Evolutionary conservation across 495 filamentous ascomycete genomes (phyloP).

Genomic region (Hypoxylon lienhwacheense): DNA sequence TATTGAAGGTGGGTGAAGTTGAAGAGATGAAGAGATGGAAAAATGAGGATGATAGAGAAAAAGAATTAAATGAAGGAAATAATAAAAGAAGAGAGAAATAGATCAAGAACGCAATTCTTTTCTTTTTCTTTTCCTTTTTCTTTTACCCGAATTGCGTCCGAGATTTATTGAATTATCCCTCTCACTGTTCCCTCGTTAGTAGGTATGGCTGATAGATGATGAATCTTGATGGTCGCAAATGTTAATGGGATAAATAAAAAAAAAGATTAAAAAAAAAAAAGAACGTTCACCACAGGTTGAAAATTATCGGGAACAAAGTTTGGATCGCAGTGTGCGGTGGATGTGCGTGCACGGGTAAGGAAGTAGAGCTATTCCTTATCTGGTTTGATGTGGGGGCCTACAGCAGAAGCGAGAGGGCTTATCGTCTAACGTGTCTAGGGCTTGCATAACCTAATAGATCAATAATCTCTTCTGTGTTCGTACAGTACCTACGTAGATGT

Average conservation of each 20-base stretch:
- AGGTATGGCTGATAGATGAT: slow-evolving; percentile 39
- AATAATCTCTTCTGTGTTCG: no score
- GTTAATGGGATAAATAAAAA: no score
- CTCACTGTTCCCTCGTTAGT: slow-evolving; percentile 43
- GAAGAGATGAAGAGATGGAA: slow-evolving; percentile 33
- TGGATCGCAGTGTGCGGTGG: slow-evolving; percentile 30
- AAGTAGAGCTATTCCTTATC: slow-evolving; percentile 40
- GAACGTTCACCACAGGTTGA: slow-evolving; percentile 23
- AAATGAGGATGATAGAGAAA: slow-evolving; percentile 40
- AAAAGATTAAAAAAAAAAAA: no score
- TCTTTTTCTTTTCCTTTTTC: no score
- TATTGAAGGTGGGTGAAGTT: slow-evolving; percentile 30
- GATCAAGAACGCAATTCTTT: slow-evolving; percentile 38
- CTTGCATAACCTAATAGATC: slow-evolving; percentile 50
- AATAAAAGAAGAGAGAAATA: slow-evolving; percentile 35
- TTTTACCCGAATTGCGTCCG: slow-evolving; percentile 39
- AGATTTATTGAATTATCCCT: slow-evolving; percentile 36
- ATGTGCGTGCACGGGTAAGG: slow-evolving; percentile 39
- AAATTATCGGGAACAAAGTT: slow-evolving; percentile 40
- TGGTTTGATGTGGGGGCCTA: slow-evolving; percentile 39
- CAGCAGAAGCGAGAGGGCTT: slow-evolving; percentile 40
- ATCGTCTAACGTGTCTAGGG: slow-evolving; percentile 46
- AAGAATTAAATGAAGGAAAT: slow-evolving; percentile 41
- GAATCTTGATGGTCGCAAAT: slow-evolving; percentile 41
- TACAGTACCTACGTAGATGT: no score